These are phyloP conservation scores for Chlamydomonas sp. DNA, from an alignment of 139 green algal genomes.

Conservation along the genomic window DNA sequence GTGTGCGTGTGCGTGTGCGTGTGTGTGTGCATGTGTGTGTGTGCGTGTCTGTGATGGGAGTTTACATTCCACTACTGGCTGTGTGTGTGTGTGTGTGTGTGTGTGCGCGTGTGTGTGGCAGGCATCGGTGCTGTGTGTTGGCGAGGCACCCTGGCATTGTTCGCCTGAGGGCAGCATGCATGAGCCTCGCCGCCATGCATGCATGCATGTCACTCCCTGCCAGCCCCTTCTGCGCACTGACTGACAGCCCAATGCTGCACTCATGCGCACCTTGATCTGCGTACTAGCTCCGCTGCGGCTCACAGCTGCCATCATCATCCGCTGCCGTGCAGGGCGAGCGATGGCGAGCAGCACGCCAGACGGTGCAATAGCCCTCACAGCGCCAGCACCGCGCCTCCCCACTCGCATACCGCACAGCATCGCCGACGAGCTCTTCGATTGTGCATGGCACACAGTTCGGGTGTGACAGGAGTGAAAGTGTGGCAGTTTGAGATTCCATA, in stretches of 20 bases:
- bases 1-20: background rate
- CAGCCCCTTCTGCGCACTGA: background rate
- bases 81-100: background rate
- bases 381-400: too few species aligned
- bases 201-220: background rate
- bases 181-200: background rate
- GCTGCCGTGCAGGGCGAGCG: too few species aligned
- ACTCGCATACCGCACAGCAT: too few species aligned
- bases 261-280: constrained; percentile 14
- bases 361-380: too few species aligned
- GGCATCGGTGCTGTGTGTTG: background rate
- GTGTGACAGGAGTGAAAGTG: too few species aligned
- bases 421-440: too few species aligned
- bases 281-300: constrained; percentile 15
- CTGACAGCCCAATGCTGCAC: background rate
- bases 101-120: background rate
- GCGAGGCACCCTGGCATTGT: background rate
- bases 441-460: too few species aligned
- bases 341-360: too few species aligned
- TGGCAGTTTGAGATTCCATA: too few species aligned
- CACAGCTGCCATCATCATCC: too few species aligned
- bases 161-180: background rate
- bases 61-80: background rate
- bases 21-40: background rate
- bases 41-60: background rate